Conservation (phyloP, 495 filamentous ascomycete genomes). For the Aspergillus indologenus region DNA sequence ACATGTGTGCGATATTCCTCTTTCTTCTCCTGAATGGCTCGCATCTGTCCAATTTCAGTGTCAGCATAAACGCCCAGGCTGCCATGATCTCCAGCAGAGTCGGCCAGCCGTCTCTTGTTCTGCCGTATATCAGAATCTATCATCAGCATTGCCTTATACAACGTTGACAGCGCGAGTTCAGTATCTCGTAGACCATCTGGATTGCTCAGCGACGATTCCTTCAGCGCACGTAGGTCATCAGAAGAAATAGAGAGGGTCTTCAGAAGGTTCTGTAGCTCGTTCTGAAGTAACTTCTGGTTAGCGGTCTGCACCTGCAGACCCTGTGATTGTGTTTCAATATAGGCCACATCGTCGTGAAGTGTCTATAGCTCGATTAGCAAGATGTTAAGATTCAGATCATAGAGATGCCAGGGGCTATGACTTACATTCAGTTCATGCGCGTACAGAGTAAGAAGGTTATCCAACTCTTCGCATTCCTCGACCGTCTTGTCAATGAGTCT, state of each 20-base stretch:
- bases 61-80: slow-evolving; percentile 63
- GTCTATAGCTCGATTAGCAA: slow-evolving; percentile 60
- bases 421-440: slow-evolving; percentile 88
- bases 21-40: slow-evolving; percentile 87
- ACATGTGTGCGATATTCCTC: slow-evolving; percentile 77
- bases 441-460: slow-evolving; percentile 89
- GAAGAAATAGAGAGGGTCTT: slow-evolving; percentile 83
- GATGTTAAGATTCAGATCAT: not conserved
- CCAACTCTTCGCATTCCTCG: slow-evolving; percentile 90
- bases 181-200: slow-evolving; percentile 67
- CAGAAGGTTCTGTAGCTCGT: slow-evolving; percentile 76
- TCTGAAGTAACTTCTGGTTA: slow-evolving; percentile 91
- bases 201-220: slow-evolving; percentile 69
- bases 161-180: slow-evolving; percentile 69
- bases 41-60: slow-evolving; percentile 85
- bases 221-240: slow-evolving; percentile 67
- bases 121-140: slow-evolving; percentile 77
- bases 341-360: slow-evolving; percentile 89
- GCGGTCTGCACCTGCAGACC: slow-evolving; percentile 95
- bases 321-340: slow-evolving; percentile 95
- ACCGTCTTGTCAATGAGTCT: slow-evolving; percentile 82
- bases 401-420: slow-evolving; percentile 11
- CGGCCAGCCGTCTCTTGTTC: slow-evolving; percentile 43
- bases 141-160: slow-evolving; percentile 92
- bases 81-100: slow-evolving; percentile 48